Percentiles rank a stretch among this genome's conserved stretches.
phyloP scores from a whole-genome alignment of 2,329 filamentous ascomycete genomes.

The Alternaria solani region DNA sequence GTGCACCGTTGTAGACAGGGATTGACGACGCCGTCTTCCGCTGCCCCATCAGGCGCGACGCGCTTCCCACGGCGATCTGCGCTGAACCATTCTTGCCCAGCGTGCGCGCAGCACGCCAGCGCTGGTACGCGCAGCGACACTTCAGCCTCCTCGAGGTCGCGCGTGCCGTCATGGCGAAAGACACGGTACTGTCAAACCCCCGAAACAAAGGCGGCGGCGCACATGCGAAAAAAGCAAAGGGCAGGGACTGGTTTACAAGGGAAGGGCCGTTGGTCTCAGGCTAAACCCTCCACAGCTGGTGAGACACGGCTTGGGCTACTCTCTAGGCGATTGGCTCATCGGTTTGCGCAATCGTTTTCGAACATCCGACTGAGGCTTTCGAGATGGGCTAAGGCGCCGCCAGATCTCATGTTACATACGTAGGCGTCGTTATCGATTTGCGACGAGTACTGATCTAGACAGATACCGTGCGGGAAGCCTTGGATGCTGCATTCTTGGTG shows the following conservation, averaged over 20 bases:
- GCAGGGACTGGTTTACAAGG: constrained; percentile 15
- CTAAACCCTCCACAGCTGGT: constrained; percentile 18
- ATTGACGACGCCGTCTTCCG: constrained; percentile 21
- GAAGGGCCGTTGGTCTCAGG: constrained; percentile 17
- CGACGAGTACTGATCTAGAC: constrained; percentile 20
- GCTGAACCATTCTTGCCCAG: constrained; percentile 17
- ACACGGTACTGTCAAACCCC: constrained; percentile 6
- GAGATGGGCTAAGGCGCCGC: constrained; percentile 21
- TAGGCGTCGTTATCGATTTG: constrained; percentile 20
- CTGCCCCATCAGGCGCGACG: constrained; percentile 21
- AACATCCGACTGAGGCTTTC: constrained; percentile 19
- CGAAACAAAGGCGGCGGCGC: constrained; percentile 6
- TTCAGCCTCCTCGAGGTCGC: constrained; percentile 1
- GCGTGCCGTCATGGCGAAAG: not conserved
- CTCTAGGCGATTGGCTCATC: constrained; percentile 16
- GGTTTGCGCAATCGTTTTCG: constrained; percentile 21
- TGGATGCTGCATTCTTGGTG: constrained; percentile 19
- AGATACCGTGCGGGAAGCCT: constrained; percentile 19
- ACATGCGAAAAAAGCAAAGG: constrained; percentile 8
- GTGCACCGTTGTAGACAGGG: constrained; percentile 21
- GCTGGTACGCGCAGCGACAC: not conserved
- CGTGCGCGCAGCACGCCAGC: not conserved
- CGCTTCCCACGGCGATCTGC: constrained; percentile 15
- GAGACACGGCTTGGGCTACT: constrained; percentile 15
- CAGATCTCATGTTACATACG: constrained; percentile 19